Evolutionary conservation across 139 green algal genomes (phyloP), one percentile per base, ranked within the genome.

Genomic region (Volvox reticuliferus): DNA sequence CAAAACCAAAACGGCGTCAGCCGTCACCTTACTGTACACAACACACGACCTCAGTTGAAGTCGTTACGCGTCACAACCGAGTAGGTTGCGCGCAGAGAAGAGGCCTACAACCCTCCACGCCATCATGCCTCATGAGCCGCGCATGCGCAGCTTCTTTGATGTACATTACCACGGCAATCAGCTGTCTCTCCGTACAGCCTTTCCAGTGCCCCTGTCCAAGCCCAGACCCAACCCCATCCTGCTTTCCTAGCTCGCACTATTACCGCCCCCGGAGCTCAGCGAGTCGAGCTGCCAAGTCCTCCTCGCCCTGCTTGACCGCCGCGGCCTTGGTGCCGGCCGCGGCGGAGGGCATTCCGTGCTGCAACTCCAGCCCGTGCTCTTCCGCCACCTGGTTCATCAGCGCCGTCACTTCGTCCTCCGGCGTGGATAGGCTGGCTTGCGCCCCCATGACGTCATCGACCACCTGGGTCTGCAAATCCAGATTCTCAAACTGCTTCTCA

Each of bases 401-500:
- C 30, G 82, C 88, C 75, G 94, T 97, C n/a, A 99, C 98, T 21
- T 99, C 95, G 20, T 99, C 97, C 91, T 99, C 97, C n/a, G 98
- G 98, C 2, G 98, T 99, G 19, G 95, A 96, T 71, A 99, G 89
- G 55, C 93, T 94, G 22, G 97, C 97, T 93, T 98, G 97, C 75
- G 96, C 93, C 35, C 93, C 90, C 98, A 99, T 99, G 6, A 98
- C 96, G 68, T 96, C 91, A 76, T 99, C 96, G 79, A 99, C 95
- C 81, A 99, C 97, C 80, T 97, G 91, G 12, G 95, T 97, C 93
- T 99, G 97, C 87, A 99, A 96, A 91, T 99, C 98, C 86, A 99
- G 95, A 93, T 98, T 97, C 92, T 99, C 97, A 93, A 99, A 99
- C 93, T 99, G 97, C 89, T 93, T 94, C 94, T 99, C 98, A 91